A percentile compares a stretch with the other conserved stretches of the same genome.
These are phyloP conservation scores for Trichoderma hamatum DNA, from an alignment of 2,329 filamentous ascomycete species.

Conservation along the genomic window DNA sequence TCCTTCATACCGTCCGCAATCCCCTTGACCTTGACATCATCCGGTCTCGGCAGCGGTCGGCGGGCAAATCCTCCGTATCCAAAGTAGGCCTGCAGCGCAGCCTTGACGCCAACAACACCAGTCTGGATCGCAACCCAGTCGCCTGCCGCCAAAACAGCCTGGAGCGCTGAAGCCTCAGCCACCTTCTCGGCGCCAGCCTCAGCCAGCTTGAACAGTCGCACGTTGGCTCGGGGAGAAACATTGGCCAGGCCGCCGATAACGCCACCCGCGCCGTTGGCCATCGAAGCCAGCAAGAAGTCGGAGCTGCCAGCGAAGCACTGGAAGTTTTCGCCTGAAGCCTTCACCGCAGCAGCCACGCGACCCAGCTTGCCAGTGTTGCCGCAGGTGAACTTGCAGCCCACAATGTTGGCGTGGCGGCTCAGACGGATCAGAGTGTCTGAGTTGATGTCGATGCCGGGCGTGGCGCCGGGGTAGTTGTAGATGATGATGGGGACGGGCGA, in stretches of 20 bases:
- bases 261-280: constrained; percentile 70
- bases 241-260: constrained; percentile 74
- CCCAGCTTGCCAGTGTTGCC: constrained; percentile 73
- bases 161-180: constrained; percentile 66
- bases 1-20: constrained; percentile 31
- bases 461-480: constrained; percentile 70
- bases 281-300: constrained; percentile 70
- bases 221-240: constrained; percentile 68
- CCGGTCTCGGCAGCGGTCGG: constrained; percentile 35
- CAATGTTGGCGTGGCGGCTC: constrained; percentile 65
- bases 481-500: constrained; percentile 68
- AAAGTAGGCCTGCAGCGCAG: constrained; percentile 65
- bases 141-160: constrained; percentile 66
- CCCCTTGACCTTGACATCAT: constrained; percentile 25
- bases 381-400: constrained; percentile 70
- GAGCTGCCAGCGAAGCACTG: constrained; percentile 73
- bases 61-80: constrained; percentile 64
- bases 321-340: constrained; percentile 61
- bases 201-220: constrained; percentile 63
- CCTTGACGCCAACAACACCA: constrained; percentile 73
- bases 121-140: constrained; percentile 75
- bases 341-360: constrained; percentile 53
- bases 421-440: constrained; percentile 65
- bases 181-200: constrained; percentile 59
- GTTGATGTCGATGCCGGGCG: constrained; percentile 64